Evolutionary conservation across 805 yeast species (phyloP).

Genomic region (Monosporozyma yasuniensis): DNA sequence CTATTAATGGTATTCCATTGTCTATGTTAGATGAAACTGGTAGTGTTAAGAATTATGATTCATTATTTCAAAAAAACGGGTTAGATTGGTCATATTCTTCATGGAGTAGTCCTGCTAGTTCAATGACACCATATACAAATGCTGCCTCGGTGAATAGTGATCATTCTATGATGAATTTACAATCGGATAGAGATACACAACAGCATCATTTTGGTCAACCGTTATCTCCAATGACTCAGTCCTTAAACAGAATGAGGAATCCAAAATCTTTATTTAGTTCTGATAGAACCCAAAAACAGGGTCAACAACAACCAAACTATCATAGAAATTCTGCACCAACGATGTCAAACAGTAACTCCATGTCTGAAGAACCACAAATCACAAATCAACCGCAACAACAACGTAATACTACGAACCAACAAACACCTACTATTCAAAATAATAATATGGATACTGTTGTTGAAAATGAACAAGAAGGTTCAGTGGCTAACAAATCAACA

Average conservation of each 20-base stretch:
- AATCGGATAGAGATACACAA: neutral
- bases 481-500: neutral
- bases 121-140: neutral
- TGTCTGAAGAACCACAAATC: neutral
- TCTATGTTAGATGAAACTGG: constrained; percentile 77
- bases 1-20: constrained; percentile 61
- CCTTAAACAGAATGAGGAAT: neutral
- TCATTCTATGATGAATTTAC: neutral
- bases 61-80: neutral
- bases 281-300: neutral
- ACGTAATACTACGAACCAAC: neutral
- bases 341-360: neutral
- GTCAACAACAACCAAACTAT: neutral
- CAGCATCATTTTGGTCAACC: neutral
- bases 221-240: constrained; percentile 1
- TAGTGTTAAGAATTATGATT: constrained; percentile 34
- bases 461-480: neutral
- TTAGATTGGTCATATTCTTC: neutral
- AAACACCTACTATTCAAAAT: neutral
- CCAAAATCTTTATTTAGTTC: constrained; percentile 1
- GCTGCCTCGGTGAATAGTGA: neutral
- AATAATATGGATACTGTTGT: neutral
- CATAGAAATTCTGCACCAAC: neutral
- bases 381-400: neutral
- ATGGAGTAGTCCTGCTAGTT: neutral